These are phyloP conservation scores for Carex pumila DNA, from an alignment of 176 grass and related monocot genomes.

Conservation along the genomic window DNA sequence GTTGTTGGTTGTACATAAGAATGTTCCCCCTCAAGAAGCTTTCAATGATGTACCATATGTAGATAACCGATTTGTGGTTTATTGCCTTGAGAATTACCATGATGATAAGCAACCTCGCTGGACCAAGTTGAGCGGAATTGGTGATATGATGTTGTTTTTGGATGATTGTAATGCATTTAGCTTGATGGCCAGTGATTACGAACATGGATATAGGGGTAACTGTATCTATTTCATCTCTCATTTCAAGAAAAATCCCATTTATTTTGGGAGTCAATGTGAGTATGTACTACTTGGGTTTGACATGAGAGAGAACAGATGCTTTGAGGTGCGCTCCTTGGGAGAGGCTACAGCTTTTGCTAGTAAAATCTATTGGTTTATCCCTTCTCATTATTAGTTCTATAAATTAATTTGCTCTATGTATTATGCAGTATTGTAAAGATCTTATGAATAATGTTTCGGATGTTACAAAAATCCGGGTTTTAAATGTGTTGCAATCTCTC, in stretches of 20 bases:
- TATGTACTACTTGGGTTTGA: background rate
- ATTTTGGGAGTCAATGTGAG: background rate
- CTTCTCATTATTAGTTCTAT: too few species aligned
- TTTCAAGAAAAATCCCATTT: background rate
- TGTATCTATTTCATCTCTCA: background rate
- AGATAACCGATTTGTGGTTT: background rate
- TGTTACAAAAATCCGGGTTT: too few species aligned
- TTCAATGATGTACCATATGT: background rate
- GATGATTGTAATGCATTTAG: background rate
- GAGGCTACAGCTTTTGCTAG: too few species aligned
- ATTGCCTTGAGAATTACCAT: background rate
- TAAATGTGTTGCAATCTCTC: too few species aligned
- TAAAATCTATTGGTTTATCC: too few species aligned
- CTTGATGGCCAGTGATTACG: background rate
- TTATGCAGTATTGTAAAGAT: too few species aligned
- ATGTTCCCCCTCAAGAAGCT: too few species aligned
- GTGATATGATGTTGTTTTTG: background rate
- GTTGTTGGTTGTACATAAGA: background rate
- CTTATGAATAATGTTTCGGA: too few species aligned
- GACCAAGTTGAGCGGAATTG: background rate
- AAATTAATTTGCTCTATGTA: too few species aligned
- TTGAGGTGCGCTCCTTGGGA: background rate
- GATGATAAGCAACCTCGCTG: background rate
- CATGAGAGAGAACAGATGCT: background rate
- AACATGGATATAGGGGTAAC: background rate